Conservation (phyloP, 208 protist genomes). For the Leishmania turanica region DNA sequence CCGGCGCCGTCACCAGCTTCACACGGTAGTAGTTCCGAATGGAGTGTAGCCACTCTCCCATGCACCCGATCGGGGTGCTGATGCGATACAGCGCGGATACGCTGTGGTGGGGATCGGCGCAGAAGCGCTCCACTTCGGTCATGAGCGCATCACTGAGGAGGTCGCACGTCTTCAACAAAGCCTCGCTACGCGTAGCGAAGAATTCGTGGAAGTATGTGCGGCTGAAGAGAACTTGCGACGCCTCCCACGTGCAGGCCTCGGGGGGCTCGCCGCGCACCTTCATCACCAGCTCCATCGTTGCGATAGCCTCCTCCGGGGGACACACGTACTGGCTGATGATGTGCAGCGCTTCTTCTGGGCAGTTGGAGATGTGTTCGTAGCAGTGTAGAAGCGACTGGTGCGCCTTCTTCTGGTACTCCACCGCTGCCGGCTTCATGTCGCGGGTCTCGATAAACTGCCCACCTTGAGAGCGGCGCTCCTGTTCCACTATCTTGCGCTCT, state of each 20-base stretch:
- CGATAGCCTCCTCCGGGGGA: conserved; percentile 63
- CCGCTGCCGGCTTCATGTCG: conserved; percentile 47
- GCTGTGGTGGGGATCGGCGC: conserved; percentile 45
- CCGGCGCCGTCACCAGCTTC: conserved; percentile 44
- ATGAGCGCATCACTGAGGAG: conserved; percentile 43
- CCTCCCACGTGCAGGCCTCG: conserved; percentile 43
- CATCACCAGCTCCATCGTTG: conserved; percentile 71
- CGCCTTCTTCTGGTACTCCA: conserved; percentile 42
- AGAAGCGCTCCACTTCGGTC: conserved; percentile 64
- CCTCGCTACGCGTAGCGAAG: conserved; percentile 65
- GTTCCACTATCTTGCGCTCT: conserved; percentile 62
- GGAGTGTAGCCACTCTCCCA: conserved; percentile 68
- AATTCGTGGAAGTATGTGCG: conserved; percentile 77
- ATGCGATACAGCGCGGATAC: conserved; percentile 40
- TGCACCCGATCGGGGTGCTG: conserved; percentile 59
- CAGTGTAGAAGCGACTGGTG: conserved; percentile 39
- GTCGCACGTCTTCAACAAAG: conserved; percentile 46
- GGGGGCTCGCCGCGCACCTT: conserved; percentile 48
- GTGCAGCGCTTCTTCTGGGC: conserved; percentile 47
- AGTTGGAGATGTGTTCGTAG: conserved; percentile 58
- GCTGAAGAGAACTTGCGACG: conserved; percentile 70
- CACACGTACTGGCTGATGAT: conserved; percentile 64
- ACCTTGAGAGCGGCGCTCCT: conserved; percentile 46
- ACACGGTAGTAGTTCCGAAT: conserved; percentile 69
- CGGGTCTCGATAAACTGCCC: conserved; percentile 38